Conservation (phyloP, 1,284 basidiomycete genomes). For the Trametes polyzona region DNA sequence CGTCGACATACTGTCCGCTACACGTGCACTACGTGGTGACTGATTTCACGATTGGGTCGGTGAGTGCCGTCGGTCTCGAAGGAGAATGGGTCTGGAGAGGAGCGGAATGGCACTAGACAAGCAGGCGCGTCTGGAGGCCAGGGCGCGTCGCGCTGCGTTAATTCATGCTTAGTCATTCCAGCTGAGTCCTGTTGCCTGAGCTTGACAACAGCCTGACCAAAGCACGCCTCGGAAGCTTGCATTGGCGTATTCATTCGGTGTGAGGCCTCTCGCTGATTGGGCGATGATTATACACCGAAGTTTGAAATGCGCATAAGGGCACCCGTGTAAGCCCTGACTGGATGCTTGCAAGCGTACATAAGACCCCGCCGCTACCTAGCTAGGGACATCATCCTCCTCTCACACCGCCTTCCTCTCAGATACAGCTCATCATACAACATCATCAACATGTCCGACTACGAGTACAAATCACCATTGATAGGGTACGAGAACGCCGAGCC, state of each 20-base stretch:
- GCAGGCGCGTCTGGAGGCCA: no score
- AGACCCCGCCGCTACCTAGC: background rate
- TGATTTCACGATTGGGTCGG: no score
- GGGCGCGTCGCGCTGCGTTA: background rate
- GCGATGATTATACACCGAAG: background rate
- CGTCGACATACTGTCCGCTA: slow-evolving; percentile 36
- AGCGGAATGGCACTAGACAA: no score
- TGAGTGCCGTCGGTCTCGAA: no score
- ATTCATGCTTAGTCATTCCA: slow-evolving; percentile 11
- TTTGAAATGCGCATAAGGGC: background rate
- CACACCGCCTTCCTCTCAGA: background rate
- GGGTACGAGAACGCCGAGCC: slow-evolving; percentile 52
- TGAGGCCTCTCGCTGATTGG: background rate
- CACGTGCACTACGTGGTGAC: no score
- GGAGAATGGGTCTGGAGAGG: no score
- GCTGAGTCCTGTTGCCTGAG: background rate
- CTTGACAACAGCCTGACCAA: slow-evolving; percentile 1
- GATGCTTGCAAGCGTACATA: no score
- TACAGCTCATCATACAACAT: background rate
- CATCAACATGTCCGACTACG: background rate
- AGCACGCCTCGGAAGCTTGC: slow-evolving; percentile 4
- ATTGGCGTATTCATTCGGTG: slow-evolving; percentile 1
- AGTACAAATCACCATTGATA: slow-evolving; percentile 44
- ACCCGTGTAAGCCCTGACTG: no score
- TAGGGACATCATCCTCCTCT: background rate